Evolutionary conservation across 208 protist genomes (phyloP).

Genomic region (Trypanosoma rangeli): DNA sequence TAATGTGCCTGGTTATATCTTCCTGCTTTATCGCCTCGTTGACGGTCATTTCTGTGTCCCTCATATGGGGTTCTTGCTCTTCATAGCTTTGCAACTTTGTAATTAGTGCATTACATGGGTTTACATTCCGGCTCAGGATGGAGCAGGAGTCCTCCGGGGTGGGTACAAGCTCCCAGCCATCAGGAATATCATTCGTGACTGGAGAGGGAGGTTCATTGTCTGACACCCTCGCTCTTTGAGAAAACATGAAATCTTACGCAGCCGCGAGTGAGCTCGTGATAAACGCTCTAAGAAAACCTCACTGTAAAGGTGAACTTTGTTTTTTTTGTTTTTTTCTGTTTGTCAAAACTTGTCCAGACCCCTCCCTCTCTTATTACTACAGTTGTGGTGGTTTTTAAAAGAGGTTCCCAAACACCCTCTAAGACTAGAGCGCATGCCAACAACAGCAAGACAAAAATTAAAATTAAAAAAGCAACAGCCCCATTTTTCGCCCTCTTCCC

Average conservation of each 20-base stretch:
- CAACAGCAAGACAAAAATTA: constrained; percentile 5
- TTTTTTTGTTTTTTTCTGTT: not conserved
- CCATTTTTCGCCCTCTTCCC: no score
- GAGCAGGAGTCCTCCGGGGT: not conserved
- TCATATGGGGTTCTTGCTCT: not conserved
- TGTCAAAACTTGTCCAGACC: no score
- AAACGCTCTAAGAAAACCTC: not conserved
- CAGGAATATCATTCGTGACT: not conserved
- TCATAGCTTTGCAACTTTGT: not conserved
- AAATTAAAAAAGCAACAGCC: not conserved
- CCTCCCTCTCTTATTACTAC: not conserved
- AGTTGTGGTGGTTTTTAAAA: not conserved
- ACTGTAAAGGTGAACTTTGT: not conserved
- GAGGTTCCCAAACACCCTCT: not conserved
- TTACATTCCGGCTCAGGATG: not conserved
- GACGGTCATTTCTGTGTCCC: not conserved
- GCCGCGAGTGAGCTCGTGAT: not conserved
- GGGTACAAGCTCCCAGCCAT: constrained; percentile 7
- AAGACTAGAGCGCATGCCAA: not conserved
- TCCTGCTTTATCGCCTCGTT: not conserved
- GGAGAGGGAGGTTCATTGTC: not conserved
- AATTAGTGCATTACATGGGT: not conserved
- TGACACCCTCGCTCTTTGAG: not conserved
- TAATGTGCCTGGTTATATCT: not conserved
- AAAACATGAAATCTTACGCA: not conserved